These are phyloP conservation scores for Amanita subjunquillea DNA, from an alignment of 768 basidiomycete species.

Conservation along the genomic window DNA sequence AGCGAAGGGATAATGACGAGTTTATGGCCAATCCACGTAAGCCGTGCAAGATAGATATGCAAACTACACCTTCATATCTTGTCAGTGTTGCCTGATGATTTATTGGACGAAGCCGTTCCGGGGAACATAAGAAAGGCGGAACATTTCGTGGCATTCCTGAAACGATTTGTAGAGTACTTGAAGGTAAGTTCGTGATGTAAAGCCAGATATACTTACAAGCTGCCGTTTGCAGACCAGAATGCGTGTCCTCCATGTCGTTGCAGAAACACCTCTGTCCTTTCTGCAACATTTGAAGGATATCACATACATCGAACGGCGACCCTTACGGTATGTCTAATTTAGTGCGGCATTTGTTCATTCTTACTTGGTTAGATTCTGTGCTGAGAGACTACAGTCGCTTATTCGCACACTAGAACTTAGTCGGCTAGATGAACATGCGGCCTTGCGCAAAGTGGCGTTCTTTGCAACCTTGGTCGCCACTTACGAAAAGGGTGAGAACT, in stretches of 20 bases:
- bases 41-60: conserved; percentile 8
- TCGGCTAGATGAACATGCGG: conserved; percentile 82
- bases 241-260: conserved; percentile 98
- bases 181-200: conserved; percentile 46
- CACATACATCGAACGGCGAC: conserved; percentile 93
- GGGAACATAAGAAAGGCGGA: conserved; percentile 98
- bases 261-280: conserved; percentile 95
- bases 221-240: conserved; percentile 68
- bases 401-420: conserved; percentile 86
- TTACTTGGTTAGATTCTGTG: conserved; percentile 68
- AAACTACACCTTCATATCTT: conserved; percentile 2
- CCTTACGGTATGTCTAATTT: conserved; percentile 54
- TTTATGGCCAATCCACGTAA: conserved; percentile 86
- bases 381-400: conserved; percentile 89
- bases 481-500: conserved; percentile 79
- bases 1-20: conserved; percentile 54
- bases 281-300: conserved; percentile 97
- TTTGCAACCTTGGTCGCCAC: conserved; percentile 97
- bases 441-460: conserved; percentile 89
- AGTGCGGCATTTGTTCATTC: neutral
- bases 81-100: conserved; percentile 87
- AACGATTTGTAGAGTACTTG: conserved; percentile 96
- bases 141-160: conserved; percentile 97
- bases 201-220: neutral
- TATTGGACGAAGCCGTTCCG: conserved; percentile 90